These are phyloP conservation scores for Cunninghamia lanceolata DNA, from an alignment of 75 land plant species.

Conservation along the genomic window DNA sequence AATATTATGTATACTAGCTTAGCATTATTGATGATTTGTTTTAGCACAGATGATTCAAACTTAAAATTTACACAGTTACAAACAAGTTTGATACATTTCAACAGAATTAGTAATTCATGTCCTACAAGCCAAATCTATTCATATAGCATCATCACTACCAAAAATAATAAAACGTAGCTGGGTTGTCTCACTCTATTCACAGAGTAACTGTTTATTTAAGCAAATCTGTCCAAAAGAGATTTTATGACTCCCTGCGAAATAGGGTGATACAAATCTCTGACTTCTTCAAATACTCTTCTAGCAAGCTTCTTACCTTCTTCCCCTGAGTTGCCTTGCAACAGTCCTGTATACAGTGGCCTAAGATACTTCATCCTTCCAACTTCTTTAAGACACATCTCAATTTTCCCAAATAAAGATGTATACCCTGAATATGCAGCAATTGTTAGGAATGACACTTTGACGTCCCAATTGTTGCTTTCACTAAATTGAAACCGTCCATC, in stretches of 20 bases:
- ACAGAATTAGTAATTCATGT: not conserved
- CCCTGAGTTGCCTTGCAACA: slow-evolving; percentile 45
- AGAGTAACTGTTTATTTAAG: not conserved
- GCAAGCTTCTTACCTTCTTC: slow-evolving; percentile 72
- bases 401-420: slow-evolving; percentile 47
- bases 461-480: slow-evolving; percentile 65
- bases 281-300: slow-evolving; percentile 58
- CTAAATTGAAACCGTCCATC: slow-evolving; percentile 58
- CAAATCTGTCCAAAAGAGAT: slow-evolving; percentile 44
- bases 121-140: not conserved
- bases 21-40: not conserved
- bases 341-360: slow-evolving; percentile 70
- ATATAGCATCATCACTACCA: not conserved
- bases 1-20: not conserved
- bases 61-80: too few relatives aligned
- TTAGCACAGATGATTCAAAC: not conserved
- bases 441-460: slow-evolving; percentile 76
- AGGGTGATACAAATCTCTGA: slow-evolving; percentile 69
- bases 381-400: slow-evolving; percentile 67
- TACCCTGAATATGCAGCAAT: slow-evolving; percentile 62
- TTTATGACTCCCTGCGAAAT: slow-evolving; percentile 81
- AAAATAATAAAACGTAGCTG: not conserved
- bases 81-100: not conserved
- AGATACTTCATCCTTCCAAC: slow-evolving; percentile 94
- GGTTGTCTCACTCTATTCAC: not conserved